Evolutionary conservation across 257 asterid species (phyloP).

Genomic region (Dorcoceras hygrometricum): DNA sequence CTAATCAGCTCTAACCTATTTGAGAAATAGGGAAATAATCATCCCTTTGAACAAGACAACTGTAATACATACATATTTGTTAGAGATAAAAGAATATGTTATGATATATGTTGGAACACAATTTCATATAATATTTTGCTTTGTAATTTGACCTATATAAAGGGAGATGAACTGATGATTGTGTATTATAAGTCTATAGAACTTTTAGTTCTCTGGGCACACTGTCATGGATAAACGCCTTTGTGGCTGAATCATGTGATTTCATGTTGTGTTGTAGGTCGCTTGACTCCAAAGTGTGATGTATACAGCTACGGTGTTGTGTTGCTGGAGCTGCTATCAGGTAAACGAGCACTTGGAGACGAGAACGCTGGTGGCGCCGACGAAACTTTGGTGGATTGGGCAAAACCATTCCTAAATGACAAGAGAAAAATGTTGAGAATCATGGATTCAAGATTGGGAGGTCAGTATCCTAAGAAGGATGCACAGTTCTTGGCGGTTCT

Average conservation of each 20-base stretch:
- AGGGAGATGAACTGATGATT: too few species aligned
- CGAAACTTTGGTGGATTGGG: constrained; percentile 55
- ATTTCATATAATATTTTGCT: too few species aligned
- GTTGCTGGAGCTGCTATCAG: constrained; percentile 51
- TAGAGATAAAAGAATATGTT: too few species aligned
- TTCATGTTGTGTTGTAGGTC: constrained; percentile 31
- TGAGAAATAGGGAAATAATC: neutral
- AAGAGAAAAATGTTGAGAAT: constrained; percentile 47
- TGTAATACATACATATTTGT: too few species aligned
- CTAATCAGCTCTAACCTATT: neutral
- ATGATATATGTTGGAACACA: too few species aligned
- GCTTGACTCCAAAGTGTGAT: constrained; percentile 48
- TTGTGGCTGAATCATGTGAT: neutral
- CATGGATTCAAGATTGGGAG: constrained; percentile 57
- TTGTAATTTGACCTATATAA: too few species aligned
- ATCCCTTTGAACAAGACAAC: too few species aligned
- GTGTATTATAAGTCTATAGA: too few species aligned
- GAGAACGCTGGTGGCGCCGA: constrained; percentile 52
- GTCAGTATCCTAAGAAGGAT: constrained; percentile 52
- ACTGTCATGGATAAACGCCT: neutral
- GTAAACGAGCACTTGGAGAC: constrained; percentile 53
- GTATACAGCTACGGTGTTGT: constrained; percentile 57
- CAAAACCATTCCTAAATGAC: constrained; percentile 46
- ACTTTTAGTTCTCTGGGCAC: too few species aligned
- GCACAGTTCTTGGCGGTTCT: constrained; percentile 44